These are phyloP conservation scores for Gossypium arboreum DNA, from an alignment of 345 rosid species.

Conservation along the genomic window DNA sequence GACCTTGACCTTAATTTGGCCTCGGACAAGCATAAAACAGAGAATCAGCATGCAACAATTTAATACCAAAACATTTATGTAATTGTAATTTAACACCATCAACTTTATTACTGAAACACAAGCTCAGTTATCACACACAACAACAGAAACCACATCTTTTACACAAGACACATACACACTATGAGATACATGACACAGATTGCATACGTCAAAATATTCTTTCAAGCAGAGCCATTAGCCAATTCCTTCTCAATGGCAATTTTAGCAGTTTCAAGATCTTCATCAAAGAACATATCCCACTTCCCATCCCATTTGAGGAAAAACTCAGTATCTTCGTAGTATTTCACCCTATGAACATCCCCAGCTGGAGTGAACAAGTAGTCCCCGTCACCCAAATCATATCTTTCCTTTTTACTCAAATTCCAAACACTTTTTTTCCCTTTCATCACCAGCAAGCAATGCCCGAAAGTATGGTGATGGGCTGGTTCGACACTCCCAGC, in stretches of 20 bases:
- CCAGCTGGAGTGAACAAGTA: slow-evolving; percentile 77
- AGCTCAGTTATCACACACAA: not conserved
- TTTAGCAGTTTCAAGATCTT: slow-evolving; percentile 68
- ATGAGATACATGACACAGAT: not conserved
- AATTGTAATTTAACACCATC: not conserved
- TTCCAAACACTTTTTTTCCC: slow-evolving; percentile 88
- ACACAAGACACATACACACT: not conserved
- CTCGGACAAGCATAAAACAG: too few relatives aligned
- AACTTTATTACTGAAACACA: slow-evolving; percentile 1
- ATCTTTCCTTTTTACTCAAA: slow-evolving; percentile 57
- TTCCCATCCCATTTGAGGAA: slow-evolving; percentile 93
- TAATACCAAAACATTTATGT: not conserved
- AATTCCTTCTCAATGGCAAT: slow-evolving; percentile 33
- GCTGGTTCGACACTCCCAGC: slow-evolving; percentile 93
- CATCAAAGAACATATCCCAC: slow-evolving; percentile 82
- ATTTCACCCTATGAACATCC: slow-evolving; percentile 83
- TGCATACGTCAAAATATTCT: too few relatives aligned
- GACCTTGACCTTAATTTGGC: too few relatives aligned
- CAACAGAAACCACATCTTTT: not conserved
- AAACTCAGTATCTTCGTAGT: slow-evolving; percentile 82
- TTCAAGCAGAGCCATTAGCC: slow-evolving; percentile 11
- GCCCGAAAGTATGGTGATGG: slow-evolving; percentile 89
- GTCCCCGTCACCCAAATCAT: slow-evolving; percentile 63
- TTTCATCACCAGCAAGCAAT: slow-evolving; percentile 65
- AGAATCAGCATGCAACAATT: too few relatives aligned